Evolutionary conservation across 2,329 filamentous ascomycete genomes (phyloP), one percentile per base, ranked within the genome.

Genomic region (Elsinoe necatrix): DNA sequence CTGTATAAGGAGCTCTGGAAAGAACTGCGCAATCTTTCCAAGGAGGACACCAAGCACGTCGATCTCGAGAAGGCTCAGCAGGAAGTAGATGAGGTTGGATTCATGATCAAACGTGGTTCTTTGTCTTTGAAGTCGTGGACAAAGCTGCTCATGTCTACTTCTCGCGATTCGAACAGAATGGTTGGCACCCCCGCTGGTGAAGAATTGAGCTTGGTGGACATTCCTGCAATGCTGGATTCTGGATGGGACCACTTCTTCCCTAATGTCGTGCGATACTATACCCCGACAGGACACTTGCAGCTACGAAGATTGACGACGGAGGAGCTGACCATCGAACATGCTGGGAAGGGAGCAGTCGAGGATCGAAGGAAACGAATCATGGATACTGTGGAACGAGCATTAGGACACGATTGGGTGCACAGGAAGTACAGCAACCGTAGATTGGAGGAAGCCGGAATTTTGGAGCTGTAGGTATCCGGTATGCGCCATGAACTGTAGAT

Each of bases 251-350:
- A 48, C 4, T 63, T 55, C 14, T 60, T 61, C 11, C 64, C 63
- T 1, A 52, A 23, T 11, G 48, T 35, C 1, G 59, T 68, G 6
- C 27, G 47, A 29, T 69, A 69, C 37, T 65, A 69, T 29, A 65
- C 61, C 5, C 57, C 63, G 2, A 66, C 63, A n/a, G 68, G 67
- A 6, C 45, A 63, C 16, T 57, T 70, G 12, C 60, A 66, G 43
- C 59, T 69, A 9, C 7, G 21, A 41, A 48, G 14, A 14, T 20
- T 27, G 42, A 51, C 35, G 2, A 41, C 12, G 11, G 27, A 16
- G 7, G 54, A 55, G 21, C 8, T 54, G 39, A 41, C 20, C 9
- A 23, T 27, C 11, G 37, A 41, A 14, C 50, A 45, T 20, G 37
- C 23, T 5, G 21, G 41, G 11, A 37, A 29, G 16, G 16, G 42